Conservation (phyloP, 768 basidiomycete species). For the Pulveroboletus ravenelii region DNA sequence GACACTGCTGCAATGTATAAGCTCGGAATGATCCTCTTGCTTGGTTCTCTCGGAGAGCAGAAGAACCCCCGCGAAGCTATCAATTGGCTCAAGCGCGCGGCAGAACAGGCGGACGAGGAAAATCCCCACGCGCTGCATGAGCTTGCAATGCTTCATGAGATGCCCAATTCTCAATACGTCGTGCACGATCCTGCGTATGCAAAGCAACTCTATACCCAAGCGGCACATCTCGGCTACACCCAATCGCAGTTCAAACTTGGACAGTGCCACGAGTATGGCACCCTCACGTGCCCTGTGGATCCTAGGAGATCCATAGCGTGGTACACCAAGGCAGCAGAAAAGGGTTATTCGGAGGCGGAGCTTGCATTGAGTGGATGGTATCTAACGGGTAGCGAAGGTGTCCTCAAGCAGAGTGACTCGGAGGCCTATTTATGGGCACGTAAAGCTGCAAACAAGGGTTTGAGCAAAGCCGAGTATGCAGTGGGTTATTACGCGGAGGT, state of each 20-base stretch:
- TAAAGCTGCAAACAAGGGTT: constrained; percentile 91
- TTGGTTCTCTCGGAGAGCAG: constrained; percentile 76
- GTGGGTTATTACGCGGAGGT: constrained; percentile 98
- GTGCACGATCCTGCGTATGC: constrained; percentile 79
- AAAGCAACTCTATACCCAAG: constrained; percentile 81
- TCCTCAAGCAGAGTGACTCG: constrained; percentile 94
- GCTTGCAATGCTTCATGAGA: constrained; percentile 83
- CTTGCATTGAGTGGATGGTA: constrained; percentile 98
- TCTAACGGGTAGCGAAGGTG: constrained; percentile 90
- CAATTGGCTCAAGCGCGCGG: constrained; percentile 91
- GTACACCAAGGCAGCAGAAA: constrained; percentile 98
- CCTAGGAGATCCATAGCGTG: constrained; percentile 93
- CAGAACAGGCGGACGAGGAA: constrained; percentile 95
- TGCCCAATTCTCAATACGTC: constrained; percentile 60
- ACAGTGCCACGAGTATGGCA: constrained; percentile 91
- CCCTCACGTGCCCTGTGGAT: constrained; percentile 84
- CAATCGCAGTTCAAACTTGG: constrained; percentile 95
- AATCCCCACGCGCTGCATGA: constrained; percentile 98
- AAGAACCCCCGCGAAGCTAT: constrained; percentile 89
- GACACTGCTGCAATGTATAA: constrained; percentile 99
- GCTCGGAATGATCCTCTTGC: constrained; percentile 94
- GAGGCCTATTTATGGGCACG: constrained; percentile 99
- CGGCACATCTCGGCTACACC: constrained; percentile 89
- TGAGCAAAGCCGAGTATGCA: constrained; percentile 97
- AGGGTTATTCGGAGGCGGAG: constrained; percentile 92